Base-by-base conservation (phyloP, 352 stramenopile species). In the Blastocystis sp. region DNA sequence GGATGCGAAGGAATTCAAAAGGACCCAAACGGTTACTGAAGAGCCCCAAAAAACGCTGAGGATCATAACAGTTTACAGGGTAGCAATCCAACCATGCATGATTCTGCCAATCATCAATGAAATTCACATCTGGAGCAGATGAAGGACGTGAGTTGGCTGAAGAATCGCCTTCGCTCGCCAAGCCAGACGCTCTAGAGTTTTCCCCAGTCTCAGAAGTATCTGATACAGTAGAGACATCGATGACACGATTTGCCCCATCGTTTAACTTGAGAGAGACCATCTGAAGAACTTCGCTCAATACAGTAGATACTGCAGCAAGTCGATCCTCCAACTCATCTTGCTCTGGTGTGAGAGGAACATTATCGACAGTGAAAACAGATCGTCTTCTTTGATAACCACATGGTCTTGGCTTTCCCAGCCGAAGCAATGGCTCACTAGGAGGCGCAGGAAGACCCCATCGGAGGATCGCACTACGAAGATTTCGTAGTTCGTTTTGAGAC, bases 401-500 rank as follows among this genome's bases (percentile, higher is more conserved):
- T 5, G 50, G 4, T 6, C 20, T n/a, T 0, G 30, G 43, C 63
- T 41, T 18, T 0, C 41, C 53, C 20, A n/a, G 3, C 0, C 3
- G 45, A 4, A 24, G 37, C 43, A 50, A 4, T 0, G 62, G 53
- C 9, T 24, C 3, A 20, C 16, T 34, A 7, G 76, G 76, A 26
- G 76, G 76, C 7, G 76, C 26, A 11, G 76, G 76, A 37, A 88
- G 26, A 24, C 76, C 76, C 76, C 76, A 88, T 30, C 76, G 59
- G 18, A 78, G 34, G 39, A 88, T 88, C 9, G 76, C 16, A 20
- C 18, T 43, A 5, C 76, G 76, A 9, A 88, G 41, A 18, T 16
- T 41, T 6, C 64, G 43, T 0, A 88, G 34, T 47, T 88, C 76
- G 53, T 20, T 62, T 41, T 73, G 39, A 20, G 50, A 79, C 76